These are phyloP conservation scores for Mycotypha africana DNA, from an alignment of 371 early-diverging fungal genomes.

Conservation along the genomic window DNA sequence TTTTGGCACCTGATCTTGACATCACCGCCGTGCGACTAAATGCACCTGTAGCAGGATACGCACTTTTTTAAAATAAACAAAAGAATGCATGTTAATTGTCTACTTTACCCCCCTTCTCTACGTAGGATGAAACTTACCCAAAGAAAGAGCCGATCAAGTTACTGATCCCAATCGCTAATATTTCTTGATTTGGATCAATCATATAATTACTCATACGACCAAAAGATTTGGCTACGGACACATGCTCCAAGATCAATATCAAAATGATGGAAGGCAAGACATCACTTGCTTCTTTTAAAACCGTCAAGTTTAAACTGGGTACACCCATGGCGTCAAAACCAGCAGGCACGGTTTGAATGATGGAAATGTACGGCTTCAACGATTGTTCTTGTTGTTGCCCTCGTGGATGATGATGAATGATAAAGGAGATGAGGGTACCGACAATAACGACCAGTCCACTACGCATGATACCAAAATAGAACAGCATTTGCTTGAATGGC, in stretches of 20 bases:
- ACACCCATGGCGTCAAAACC: slow-evolving; percentile 58
- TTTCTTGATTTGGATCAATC: slow-evolving; percentile 72
- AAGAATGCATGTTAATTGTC: not conserved
- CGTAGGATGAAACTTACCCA: slow-evolving; percentile 34
- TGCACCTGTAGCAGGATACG: slow-evolving; percentile 85
- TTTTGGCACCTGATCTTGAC: slow-evolving; percentile 70
- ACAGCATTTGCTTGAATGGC: slow-evolving; percentile 20
- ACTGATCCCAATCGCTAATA: slow-evolving; percentile 79
- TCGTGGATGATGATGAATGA: no score
- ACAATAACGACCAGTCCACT: slow-evolving; percentile 37
- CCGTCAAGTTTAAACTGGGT: slow-evolving; percentile 35
- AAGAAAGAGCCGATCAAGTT: slow-evolving; percentile 81
- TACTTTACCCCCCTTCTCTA: no score
- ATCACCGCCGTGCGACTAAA: slow-evolving; percentile 88
- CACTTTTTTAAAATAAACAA: slow-evolving; percentile 34
- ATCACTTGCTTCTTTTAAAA: slow-evolving; percentile 37
- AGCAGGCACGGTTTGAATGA: slow-evolving; percentile 63
- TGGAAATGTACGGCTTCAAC: slow-evolving; percentile 27
- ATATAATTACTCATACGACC: slow-evolving; percentile 53
- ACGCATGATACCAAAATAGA: slow-evolving; percentile 44
- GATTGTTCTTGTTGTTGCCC: no score
- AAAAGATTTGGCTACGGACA: slow-evolving; percentile 70
- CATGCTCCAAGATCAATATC: slow-evolving; percentile 76
- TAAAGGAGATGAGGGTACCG: slow-evolving; percentile 30
- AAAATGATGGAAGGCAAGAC: slow-evolving; percentile 58